These are phyloP conservation scores for Fragaria iinumae DNA, from an alignment of 306 rosid genomes.

Conservation along the genomic window DNA sequence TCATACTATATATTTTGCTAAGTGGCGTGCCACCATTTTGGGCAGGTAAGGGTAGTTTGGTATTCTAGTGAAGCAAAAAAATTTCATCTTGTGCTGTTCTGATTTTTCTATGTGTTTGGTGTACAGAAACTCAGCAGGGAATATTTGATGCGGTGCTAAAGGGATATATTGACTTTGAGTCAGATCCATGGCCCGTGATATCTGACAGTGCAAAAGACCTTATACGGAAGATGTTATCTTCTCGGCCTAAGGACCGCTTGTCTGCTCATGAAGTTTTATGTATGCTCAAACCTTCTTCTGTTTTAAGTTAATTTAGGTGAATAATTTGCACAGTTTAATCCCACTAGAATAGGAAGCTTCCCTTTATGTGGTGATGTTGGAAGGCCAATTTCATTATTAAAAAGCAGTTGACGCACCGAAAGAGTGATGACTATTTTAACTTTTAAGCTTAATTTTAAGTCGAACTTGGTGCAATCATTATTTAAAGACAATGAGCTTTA, in stretches of 20 bases:
- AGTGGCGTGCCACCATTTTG: conserved; percentile 97
- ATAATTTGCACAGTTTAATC: conserved; percentile 5
- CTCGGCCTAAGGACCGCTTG: conserved; percentile 73
- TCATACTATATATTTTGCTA: conserved; percentile 79
- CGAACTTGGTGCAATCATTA: conserved; percentile 11
- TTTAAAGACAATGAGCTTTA: background rate
- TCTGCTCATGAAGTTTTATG: conserved; percentile 91
- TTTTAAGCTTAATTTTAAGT: conserved; percentile 9
- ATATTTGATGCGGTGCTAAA: conserved; percentile 93
- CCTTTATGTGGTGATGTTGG: background rate
- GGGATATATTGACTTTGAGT: conserved; percentile 89
- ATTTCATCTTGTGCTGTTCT: conserved; percentile 33
- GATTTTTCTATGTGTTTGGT: conserved; percentile 36
- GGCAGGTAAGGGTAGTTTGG: conserved; percentile 60
- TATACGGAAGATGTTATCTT: conserved; percentile 79
- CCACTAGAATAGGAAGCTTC: conserved; percentile 9
- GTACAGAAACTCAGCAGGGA: conserved; percentile 93
- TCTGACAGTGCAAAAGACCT: conserved; percentile 84
- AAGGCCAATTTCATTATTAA: conserved; percentile 2
- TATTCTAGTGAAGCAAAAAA: background rate
- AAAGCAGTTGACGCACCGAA: background rate
- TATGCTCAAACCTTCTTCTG: conserved; percentile 46
- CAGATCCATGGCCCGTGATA: conserved; percentile 92
- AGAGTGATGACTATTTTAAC: background rate
- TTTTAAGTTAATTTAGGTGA: conserved; percentile 1